Evolutionary conservation across 176 grass and related monocot species (phyloP).

Genomic region (Dactylis glomerata): DNA sequence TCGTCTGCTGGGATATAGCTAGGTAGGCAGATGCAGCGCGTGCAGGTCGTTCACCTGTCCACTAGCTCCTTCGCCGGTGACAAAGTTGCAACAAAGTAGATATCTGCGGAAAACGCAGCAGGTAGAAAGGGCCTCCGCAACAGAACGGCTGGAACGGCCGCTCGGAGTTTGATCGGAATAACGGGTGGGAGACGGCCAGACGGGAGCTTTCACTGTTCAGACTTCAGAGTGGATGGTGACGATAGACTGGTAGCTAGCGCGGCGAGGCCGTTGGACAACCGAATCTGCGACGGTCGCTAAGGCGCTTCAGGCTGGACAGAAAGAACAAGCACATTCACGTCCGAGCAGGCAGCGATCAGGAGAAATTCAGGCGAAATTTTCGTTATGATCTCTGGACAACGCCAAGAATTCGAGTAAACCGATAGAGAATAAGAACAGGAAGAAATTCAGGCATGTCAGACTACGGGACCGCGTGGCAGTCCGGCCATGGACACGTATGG

Average conservation of each 20-base stretch:
- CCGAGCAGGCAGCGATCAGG: not conserved
- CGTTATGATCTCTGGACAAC: not conserved
- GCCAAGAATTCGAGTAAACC: not conserved
- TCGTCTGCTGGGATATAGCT: slow-evolving; percentile 27
- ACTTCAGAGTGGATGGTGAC: not conserved
- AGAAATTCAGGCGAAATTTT: not conserved
- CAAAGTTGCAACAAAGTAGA: not conserved
- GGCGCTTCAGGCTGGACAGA: no score
- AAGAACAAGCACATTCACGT: not conserved
- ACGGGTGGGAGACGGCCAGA: slow-evolving; percentile 31
- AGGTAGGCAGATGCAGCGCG: not conserved
- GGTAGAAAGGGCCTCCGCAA: not conserved
- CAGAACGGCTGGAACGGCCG: not conserved
- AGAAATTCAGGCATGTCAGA: not conserved
- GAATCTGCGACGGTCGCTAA: not conserved
- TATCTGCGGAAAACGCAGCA: not conserved
- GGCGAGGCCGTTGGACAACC: slow-evolving; percentile 18
- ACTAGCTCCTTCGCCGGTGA: not conserved
- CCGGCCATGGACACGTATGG: not conserved
- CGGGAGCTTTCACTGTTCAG: not conserved
- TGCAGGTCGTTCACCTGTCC: slow-evolving; percentile 29
- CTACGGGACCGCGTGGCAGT: not conserved
- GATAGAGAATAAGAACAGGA: not conserved
- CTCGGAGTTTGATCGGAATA: not conserved
- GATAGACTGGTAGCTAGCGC: not conserved